phyloP scores from a whole-genome alignment of 164 flowering plant genomes.

The Berberis thunbergii region DNA sequence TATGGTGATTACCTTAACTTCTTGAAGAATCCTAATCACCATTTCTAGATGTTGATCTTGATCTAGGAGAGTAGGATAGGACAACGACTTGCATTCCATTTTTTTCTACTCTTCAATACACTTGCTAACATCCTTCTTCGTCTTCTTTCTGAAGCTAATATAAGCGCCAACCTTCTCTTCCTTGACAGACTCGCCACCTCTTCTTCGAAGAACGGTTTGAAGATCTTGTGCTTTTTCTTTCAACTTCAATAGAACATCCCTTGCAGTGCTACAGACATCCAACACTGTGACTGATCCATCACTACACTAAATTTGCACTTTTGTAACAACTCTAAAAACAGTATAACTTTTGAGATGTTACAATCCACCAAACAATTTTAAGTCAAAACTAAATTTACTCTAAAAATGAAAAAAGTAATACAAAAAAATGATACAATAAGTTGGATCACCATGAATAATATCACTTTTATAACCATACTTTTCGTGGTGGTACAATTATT shows the following conservation, averaged over 20 bases:
- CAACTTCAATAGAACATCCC: constrained; percentile 15
- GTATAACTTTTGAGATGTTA: too few species aligned
- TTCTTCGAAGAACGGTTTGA: constrained; percentile 26
- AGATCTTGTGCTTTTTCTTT: constrained; percentile 20
- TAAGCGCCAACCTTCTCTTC: constrained; percentile 9
- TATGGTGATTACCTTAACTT: constrained; percentile 17
- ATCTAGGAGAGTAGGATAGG: neutral
- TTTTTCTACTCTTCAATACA: constrained; percentile 17
- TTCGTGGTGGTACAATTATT: too few species aligned
- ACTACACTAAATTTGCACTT: too few species aligned
- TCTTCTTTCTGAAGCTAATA: constrained; percentile 18
- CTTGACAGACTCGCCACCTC: constrained; percentile 9
- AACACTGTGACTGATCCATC: constrained; percentile 17
- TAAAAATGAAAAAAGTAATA: too few species aligned
- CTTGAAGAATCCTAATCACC: constrained; percentile 19
- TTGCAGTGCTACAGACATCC: constrained; percentile 11
- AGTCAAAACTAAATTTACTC: too few species aligned
- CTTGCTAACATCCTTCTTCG: constrained; percentile 19
- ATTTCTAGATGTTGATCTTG: constrained; percentile 10
- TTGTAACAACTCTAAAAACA: too few species aligned
- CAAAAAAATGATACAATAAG: too few species aligned
- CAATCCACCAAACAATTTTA: too few species aligned
- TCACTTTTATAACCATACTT: too few species aligned
- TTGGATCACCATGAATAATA: too few species aligned
- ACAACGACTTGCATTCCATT: constrained; percentile 4